Evolutionary conservation across 305 asterid genomes (phyloP).

Genomic region (Caryopteris hybrid): DNA sequence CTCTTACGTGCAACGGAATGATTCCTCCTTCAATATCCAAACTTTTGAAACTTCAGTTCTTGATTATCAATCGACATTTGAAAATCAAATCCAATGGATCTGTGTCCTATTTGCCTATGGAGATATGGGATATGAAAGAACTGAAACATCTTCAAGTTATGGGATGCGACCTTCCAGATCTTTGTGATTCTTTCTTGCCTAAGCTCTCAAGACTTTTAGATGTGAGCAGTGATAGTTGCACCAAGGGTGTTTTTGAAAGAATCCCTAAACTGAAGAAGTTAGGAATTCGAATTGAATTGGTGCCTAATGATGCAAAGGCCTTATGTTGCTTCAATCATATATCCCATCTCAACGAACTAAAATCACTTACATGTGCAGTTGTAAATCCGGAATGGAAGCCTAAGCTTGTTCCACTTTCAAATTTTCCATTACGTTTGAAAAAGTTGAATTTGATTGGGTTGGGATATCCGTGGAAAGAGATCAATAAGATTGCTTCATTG

Average conservation of each 20-base stretch:
- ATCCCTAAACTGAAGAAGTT: background rate
- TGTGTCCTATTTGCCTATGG: too few species aligned
- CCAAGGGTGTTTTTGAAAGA: background rate
- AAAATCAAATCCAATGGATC: too few species aligned
- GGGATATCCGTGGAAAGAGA: conserved; percentile 6
- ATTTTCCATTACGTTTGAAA: background rate
- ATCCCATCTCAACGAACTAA: background rate
- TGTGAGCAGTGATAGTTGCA: background rate
- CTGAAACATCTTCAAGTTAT: too few species aligned
- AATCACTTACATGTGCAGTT: too few species aligned
- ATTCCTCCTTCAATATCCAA: too few species aligned
- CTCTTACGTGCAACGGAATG: too few species aligned
- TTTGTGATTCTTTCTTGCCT: too few species aligned
- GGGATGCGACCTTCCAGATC: too few species aligned
- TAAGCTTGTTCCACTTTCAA: background rate
- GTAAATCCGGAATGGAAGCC: background rate
- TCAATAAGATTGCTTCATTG: background rate
- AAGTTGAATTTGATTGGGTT: background rate
- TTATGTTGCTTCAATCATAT: background rate
- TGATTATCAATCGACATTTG: too few species aligned
- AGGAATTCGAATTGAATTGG: background rate
- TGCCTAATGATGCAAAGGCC: background rate
- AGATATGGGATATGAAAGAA: too few species aligned
- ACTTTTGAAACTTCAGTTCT: too few species aligned
- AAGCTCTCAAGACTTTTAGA: too few species aligned